A percentile compares a stretch with the other conserved stretches of the same genome.
Evolutionary conservation across 2,329 filamentous ascomycete species (phyloP).

Genomic region (Talaromyces pinophilus): DNA sequence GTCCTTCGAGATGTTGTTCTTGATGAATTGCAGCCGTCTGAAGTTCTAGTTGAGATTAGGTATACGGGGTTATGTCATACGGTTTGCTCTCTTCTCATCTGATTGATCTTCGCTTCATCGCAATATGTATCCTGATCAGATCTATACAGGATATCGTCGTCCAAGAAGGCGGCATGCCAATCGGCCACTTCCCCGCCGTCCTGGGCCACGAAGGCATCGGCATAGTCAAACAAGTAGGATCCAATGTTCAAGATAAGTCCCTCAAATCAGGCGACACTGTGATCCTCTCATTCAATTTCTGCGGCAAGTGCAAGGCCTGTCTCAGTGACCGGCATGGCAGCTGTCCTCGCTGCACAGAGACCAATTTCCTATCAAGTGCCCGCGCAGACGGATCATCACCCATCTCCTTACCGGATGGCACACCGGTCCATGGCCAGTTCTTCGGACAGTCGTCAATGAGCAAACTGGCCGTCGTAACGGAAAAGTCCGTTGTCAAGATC

Average conservation of each 20-base stretch:
- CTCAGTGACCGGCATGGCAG: constrained; percentile 1
- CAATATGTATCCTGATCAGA: not conserved
- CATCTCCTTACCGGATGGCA: not conserved
- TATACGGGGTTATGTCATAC: constrained; percentile 11
- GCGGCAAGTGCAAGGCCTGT: constrained; percentile 1
- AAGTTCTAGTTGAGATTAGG: not conserved
- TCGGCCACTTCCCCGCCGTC: constrained; percentile 21
- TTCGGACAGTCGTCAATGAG: constrained; percentile 10
- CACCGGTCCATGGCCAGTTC: constrained; percentile 3
- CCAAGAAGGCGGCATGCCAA: constrained; percentile 12
- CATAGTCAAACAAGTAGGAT: constrained; percentile 52
- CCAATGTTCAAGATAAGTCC: constrained; percentile 34
- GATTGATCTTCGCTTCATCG: no score
- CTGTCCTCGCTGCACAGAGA: not conserved
- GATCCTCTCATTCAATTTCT: not conserved
- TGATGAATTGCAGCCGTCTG: constrained; percentile 1
- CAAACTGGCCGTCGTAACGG: not conserved
- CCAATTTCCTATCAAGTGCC: not conserved
- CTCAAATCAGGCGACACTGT: not conserved
- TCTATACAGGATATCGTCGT: constrained; percentile 2
- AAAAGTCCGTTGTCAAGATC: not conserved
- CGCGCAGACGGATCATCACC: not conserved
- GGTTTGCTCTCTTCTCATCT: not conserved
- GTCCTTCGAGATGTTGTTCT: constrained; percentile 3
- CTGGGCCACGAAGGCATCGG: constrained; percentile 60